Percentiles rank a stretch among this genome's conserved stretches.
Conservation (phyloP, 441 rosid species). For the Mallotus japonicus region DNA sequence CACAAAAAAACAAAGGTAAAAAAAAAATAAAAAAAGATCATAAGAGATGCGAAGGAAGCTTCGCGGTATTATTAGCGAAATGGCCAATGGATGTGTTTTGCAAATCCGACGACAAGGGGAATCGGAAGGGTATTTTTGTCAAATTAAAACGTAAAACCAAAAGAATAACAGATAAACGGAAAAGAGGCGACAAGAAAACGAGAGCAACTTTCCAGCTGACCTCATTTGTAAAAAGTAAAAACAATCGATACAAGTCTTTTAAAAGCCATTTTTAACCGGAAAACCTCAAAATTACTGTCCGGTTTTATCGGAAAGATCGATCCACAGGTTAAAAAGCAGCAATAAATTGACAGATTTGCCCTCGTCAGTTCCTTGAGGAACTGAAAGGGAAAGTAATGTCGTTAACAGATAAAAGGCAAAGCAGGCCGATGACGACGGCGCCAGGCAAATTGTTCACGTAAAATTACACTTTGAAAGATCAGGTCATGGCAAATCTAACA, state of each 20-base stretch:
- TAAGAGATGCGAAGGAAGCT: not conserved
- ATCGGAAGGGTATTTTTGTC: slow-evolving; percentile 27
- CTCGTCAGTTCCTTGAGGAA: not conserved
- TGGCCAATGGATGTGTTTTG: not conserved
- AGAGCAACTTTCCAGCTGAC: slow-evolving; percentile 26
- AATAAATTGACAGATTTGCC: slow-evolving; percentile 23
- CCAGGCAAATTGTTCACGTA: not conserved
- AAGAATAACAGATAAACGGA: slow-evolving; percentile 29
- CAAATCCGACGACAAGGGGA: not conserved
- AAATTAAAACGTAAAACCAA: not conserved
- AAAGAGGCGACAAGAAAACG: slow-evolving; percentile 47
- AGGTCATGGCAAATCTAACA: slow-evolving; percentile 10
- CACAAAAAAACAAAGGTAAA: not conserved
- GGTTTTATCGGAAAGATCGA: slow-evolving; percentile 16
- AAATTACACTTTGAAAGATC: slow-evolving; percentile 16
- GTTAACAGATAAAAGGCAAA: not conserved
- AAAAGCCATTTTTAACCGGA: slow-evolving; percentile 21
- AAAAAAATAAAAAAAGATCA: not conserved
- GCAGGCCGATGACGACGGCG: too few relatives aligned
- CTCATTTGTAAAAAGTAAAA: slow-evolving; percentile 15
- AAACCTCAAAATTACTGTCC: not conserved
- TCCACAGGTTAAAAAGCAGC: not conserved
- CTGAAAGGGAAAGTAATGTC: not conserved
- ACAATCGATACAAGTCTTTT: not conserved
- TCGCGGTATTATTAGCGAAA: not conserved